These are phyloP conservation scores for Taiozyma onychis DNA, from an alignment of 1,139 yeast genomes.

Conservation along the genomic window DNA sequence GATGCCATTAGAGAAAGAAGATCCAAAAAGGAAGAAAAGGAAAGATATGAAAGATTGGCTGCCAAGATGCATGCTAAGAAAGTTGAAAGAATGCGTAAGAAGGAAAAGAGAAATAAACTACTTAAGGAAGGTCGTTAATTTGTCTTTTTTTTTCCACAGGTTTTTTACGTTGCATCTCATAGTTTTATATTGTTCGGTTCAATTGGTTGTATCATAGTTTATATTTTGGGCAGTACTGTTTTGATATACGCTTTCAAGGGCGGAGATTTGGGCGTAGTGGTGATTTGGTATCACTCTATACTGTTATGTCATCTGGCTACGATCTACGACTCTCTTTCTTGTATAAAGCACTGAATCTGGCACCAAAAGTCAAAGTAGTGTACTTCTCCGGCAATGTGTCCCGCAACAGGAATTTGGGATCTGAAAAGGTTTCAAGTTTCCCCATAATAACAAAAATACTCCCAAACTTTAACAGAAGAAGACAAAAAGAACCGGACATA, in stretches of 20 bases:
- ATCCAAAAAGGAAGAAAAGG: constrained; percentile 67
- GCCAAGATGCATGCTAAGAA: constrained; percentile 73
- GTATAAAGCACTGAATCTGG: no score
- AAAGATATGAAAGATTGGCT: constrained; percentile 65
- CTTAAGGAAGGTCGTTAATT: constrained; percentile 56
- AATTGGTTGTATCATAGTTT: background rate
- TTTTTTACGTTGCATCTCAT: background rate
- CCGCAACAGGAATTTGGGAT: background rate
- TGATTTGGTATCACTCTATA: no score
- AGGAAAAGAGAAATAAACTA: constrained; percentile 76
- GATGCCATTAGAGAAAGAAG: constrained; percentile 57
- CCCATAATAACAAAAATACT: background rate
- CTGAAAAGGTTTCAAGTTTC: background rate
- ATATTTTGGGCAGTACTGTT: background rate
- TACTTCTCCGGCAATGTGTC: background rate
- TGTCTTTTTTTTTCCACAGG: background rate
- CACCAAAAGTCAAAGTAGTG: no score
- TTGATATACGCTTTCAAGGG: background rate
- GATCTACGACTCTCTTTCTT: no score
- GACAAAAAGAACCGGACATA: background rate
- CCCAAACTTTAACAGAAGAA: background rate
- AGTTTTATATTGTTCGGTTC: background rate
- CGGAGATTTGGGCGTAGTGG: background rate
- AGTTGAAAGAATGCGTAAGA: constrained; percentile 72
- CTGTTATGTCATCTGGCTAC: no score